Evolutionary conservation across 2,329 filamentous ascomycete species (phyloP), one percentile per base, ranked within the genome.

Genomic region (Alternaria consortialis): DNA sequence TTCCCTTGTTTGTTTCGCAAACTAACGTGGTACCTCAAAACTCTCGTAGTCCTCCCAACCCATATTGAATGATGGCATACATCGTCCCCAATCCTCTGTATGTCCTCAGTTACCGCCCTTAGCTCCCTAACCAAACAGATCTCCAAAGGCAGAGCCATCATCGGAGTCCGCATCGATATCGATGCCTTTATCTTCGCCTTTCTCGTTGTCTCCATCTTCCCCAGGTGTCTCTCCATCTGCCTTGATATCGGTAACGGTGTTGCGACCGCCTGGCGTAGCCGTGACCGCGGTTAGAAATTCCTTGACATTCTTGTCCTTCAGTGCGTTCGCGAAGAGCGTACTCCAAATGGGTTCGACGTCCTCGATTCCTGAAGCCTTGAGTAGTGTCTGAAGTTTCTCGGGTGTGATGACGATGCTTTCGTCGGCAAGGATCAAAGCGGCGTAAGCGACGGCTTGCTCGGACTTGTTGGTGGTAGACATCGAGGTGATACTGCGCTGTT

Each of bases 261-360:
- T 53, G 8, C 34, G 51, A 11, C 50, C 37, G 11, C 31, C 9
- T 37, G 46, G 32, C 31, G 32, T 23, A 54, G 57, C 90, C 82
- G 91, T 90, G 76, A 94, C 89, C 85, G 91, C 91, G 79, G 90
- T 86, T 73, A 94, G 87, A 71, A 94, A 85, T 68, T 94, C 91
- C 87, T 94, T 94, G 80, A 95, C 86, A 80, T 95, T 90, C 88
- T 94, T 94, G 84, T 91, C 91, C 84, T 93, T 90, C 72, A 95
- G 90, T 84, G 91, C 91, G 91, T 98, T 98, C 84, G 94, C 93
- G 88, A 98, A 97, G 75, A 98, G 89, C 74, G 88, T 87, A 73
- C 93, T 90, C 95, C 95, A 98, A 89, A 98, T 98, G 79, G 94
- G 93, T 88, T 99, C 95, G 78, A 98, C 88, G 59, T 97, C 93